Percentiles rank a stretch among this genome's conserved stretches.
Evolutionary conservation across 768 basidiomycete species (phyloP).

Genomic region (Hemileccinum rubropunctum): DNA sequence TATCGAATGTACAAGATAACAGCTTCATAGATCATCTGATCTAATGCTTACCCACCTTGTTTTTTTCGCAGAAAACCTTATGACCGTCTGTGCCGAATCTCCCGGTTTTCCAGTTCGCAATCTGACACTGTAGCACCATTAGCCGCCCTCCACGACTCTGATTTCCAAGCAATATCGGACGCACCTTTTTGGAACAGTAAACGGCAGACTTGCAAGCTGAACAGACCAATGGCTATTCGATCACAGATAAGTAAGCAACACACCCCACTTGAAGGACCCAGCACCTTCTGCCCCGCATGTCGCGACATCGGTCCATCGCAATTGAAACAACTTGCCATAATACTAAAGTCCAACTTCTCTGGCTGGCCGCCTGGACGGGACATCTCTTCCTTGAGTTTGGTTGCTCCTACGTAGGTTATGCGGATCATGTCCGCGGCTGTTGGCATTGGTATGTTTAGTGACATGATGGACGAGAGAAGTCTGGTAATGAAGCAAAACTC

Average conservation of each 20-base stretch:
- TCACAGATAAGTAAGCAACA: neutral
- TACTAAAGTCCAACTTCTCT: conserved; percentile 28
- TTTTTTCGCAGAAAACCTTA: conserved; percentile 34
- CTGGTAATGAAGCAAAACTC: neutral
- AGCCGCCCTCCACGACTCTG: conserved; percentile 1
- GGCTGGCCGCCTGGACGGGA: conserved; percentile 27
- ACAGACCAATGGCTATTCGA: conserved; percentile 26
- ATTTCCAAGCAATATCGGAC: neutral
- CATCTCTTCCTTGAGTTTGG: conserved; percentile 26
- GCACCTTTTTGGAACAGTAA: conserved; percentile 30
- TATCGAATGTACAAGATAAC: conserved; percentile 9
- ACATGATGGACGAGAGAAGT: conserved; percentile 13
- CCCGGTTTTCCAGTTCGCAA: conserved; percentile 34
- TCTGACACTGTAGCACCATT: conserved; percentile 30
- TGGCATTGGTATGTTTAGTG: conserved; percentile 18
- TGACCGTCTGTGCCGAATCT: conserved; percentile 29
- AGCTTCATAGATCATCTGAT: neutral
- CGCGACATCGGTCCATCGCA: conserved; percentile 15
- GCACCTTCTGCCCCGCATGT: conserved; percentile 19
- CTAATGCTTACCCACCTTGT: conserved; percentile 26
- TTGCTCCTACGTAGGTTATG: conserved; percentile 28
- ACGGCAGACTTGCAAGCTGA: conserved; percentile 28
- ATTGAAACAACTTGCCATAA: conserved; percentile 21
- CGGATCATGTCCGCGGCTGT: conserved; percentile 26
- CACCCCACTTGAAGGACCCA: neutral